Percentiles rank a stretch among this genome's conserved stretches.
These are phyloP conservation scores for Aspergillus japonicus DNA, from an alignment of 2,329 filamentous ascomycete species.

Conservation along the genomic window DNA sequence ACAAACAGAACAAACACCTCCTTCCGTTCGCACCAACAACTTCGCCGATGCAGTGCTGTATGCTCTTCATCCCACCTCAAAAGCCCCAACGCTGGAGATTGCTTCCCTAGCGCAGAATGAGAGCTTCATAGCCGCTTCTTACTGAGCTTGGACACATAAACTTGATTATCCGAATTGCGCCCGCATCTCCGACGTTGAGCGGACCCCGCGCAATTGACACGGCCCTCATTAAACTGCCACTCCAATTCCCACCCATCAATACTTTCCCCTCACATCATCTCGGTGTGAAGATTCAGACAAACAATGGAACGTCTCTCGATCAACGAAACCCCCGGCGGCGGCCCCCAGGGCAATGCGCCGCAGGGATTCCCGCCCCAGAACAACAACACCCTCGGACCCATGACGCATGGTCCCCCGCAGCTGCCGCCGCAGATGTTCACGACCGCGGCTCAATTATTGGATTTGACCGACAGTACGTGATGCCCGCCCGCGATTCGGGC, in stretches of 20 bases:
- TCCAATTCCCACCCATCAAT: slow-evolving; percentile 8
- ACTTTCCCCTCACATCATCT: slow-evolving; percentile 13
- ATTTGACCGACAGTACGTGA: slow-evolving; percentile 90
- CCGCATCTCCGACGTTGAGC: not conserved
- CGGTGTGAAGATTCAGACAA: slow-evolving; percentile 12
- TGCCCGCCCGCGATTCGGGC: not conserved
- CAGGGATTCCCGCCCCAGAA: slow-evolving; percentile 28
- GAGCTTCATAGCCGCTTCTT: not conserved
- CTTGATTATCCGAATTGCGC: not conserved
- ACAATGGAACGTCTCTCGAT: slow-evolving; percentile 39
- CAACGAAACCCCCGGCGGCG: slow-evolving; percentile 32
- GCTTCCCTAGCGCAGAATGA: slow-evolving; percentile 8
- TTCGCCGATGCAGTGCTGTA: slow-evolving; percentile 3
- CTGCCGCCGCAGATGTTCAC: slow-evolving; percentile 90
- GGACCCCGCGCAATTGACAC: not conserved
- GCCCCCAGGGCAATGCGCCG: slow-evolving; percentile 29
- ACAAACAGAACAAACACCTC: slow-evolving; percentile 19
- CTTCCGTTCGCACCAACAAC: slow-evolving; percentile 12
- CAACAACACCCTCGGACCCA: slow-evolving; percentile 29
- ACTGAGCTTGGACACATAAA: not conserved
- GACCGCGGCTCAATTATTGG: slow-evolving; percentile 89
- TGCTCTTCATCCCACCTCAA: not conserved
- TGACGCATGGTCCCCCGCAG: slow-evolving; percentile 45
- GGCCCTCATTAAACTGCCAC: not conserved
- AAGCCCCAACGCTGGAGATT: not conserved